Conservation (phyloP, 306 rosid species). For the Dalbergia cultrata region DNA sequence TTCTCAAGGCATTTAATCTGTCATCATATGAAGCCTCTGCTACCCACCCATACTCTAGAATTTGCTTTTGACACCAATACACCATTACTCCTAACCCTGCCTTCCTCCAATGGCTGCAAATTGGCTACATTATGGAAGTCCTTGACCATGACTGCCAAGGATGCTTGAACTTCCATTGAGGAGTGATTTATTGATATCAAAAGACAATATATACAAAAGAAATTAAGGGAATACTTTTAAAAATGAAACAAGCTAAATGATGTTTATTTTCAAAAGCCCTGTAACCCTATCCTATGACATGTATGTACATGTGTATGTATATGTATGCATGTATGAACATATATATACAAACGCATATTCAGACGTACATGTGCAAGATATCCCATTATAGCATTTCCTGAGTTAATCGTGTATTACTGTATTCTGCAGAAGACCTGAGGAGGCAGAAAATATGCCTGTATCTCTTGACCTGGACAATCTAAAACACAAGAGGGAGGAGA, state of each 20-base stretch:
- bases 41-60: background rate
- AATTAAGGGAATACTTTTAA: too few species aligned
- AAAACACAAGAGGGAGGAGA: conserved; percentile 59
- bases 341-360: background rate
- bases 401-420: conserved; percentile 13
- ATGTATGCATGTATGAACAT: background rate
- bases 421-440: conserved; percentile 64
- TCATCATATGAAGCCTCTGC: background rate
- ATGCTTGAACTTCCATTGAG: background rate
- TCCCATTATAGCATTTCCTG: conserved; percentile 12
- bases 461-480: conserved; percentile 64
- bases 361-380: background rate
- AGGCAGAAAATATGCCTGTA: conserved; percentile 67
- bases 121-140: background rate
- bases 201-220: background rate
- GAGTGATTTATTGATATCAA: background rate
- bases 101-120: background rate
- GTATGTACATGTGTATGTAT: too few species aligned
- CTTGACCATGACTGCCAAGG: background rate
- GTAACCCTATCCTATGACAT: too few species aligned
- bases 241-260: background rate
- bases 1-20: background rate
- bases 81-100: background rate
- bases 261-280: background rate
- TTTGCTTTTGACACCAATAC: background rate